Percentiles rank a stretch among this genome's conserved stretches.
Evolutionary conservation across 176 grass and related monocot genomes (phyloP).

Genomic region (maize (Zea mays)): DNA sequence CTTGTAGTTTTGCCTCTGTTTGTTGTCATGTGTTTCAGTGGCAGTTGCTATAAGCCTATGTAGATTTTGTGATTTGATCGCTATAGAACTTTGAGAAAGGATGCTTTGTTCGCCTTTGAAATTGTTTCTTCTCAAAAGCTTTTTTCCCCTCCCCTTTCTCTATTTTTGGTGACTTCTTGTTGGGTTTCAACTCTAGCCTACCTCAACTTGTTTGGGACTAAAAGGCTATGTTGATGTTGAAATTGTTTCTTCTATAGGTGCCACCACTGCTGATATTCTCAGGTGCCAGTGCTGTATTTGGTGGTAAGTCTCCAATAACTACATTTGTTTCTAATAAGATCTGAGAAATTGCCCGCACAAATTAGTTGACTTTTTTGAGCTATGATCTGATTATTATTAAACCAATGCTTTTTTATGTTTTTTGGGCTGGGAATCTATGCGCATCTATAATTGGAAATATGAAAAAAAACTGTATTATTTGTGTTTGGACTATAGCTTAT

Average conservation of each 20-base stretch:
- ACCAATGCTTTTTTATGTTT: neutral
- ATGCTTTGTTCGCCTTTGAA: too few relatives aligned
- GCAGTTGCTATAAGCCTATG: neutral
- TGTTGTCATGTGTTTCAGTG: neutral
- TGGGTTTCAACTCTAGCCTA: too few relatives aligned
- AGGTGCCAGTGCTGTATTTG: slow-evolving; percentile 84
- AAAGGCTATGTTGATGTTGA: too few relatives aligned
- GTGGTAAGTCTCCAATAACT: slow-evolving; percentile 49
- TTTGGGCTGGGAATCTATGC: neutral
- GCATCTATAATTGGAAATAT: neutral
- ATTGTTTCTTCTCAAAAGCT: too few relatives aligned
- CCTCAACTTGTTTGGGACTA: too few relatives aligned
- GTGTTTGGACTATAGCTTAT: neutral
- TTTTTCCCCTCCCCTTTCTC: too few relatives aligned
- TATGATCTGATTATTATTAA: slow-evolving; percentile 15
- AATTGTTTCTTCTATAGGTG: slow-evolving; percentile 57
- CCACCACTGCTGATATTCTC: slow-evolving; percentile 78
- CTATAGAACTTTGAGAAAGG: neutral
- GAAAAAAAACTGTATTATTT: neutral
- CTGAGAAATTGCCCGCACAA: neutral
- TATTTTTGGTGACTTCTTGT: too few relatives aligned
- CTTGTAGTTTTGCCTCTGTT: neutral
- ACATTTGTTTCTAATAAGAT: neutral
- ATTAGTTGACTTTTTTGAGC: neutral
- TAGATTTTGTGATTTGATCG: neutral